Conservation (phyloP, 2,329 filamentous ascomycete genomes). For the Helicocarpus griseus region DNA sequence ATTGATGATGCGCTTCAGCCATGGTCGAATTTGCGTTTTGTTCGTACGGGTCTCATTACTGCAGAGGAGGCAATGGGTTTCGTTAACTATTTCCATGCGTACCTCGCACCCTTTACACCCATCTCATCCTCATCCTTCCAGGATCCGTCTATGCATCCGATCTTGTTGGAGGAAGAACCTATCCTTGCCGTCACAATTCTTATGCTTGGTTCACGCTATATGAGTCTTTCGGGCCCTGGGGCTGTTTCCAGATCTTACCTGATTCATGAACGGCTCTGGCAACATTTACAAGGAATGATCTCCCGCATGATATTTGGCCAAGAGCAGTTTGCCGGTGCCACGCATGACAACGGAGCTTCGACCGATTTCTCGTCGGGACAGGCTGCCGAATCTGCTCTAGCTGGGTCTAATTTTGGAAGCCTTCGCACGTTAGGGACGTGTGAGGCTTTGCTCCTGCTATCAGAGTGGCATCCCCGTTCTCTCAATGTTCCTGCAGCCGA, state of each 20-base stretch:
- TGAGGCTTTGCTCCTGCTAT: conserved; percentile 44
- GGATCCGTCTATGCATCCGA: conserved; percentile 60
- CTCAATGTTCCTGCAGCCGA: conserved; percentile 45
- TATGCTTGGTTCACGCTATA: conserved; percentile 78
- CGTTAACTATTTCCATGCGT: conserved; percentile 82
- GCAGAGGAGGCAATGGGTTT: conserved; percentile 78
- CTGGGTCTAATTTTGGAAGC: conserved; percentile 42
- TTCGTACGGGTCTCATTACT: conserved; percentile 83
- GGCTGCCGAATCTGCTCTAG: conserved; percentile 11
- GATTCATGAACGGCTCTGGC: conserved; percentile 85
- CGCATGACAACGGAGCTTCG: conserved; percentile 51
- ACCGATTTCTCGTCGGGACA: conserved; percentile 33
- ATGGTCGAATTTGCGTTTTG: conserved; percentile 78
- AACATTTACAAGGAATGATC: conserved; percentile 79
- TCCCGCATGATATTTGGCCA: conserved; percentile 86
- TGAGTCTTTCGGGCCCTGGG: conserved; percentile 61
- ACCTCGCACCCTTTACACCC: conserved; percentile 74
- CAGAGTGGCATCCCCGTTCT: conserved; percentile 48
- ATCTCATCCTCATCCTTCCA: conserved; percentile 79
- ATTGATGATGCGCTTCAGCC: conserved; percentile 49
- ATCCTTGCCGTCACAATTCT: conserved; percentile 77
- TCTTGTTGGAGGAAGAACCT: conserved; percentile 76
- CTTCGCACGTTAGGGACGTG: conserved; percentile 71
- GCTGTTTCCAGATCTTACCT: conserved; percentile 67
- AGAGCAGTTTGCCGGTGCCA: conserved; percentile 76